phyloP scores from a whole-genome alignment of 2,329 filamentous ascomycete species.

The Trichoderma atrobrunneum region DNA sequence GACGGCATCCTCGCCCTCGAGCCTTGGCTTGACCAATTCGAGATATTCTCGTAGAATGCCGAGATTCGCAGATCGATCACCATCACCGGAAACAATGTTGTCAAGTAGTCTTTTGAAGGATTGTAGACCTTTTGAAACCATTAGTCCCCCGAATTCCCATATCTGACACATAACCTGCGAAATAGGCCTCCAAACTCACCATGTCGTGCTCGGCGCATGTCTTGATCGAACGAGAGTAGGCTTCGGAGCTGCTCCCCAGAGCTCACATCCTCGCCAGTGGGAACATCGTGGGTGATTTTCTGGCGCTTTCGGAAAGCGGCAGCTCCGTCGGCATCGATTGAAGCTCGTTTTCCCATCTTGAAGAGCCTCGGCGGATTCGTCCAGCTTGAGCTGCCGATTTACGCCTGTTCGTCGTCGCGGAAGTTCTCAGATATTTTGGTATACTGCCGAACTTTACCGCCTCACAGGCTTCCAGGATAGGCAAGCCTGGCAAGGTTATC shows the following conservation, averaged over 20 bases:
- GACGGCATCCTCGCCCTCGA: constrained; percentile 47
- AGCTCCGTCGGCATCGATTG: constrained; percentile 39
- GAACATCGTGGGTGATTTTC: constrained; percentile 55
- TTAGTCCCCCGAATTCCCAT: background rate
- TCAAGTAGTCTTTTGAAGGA: constrained; percentile 72
- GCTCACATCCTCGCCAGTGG: constrained; percentile 59
- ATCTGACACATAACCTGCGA: background rate
- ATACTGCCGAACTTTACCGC: constrained; percentile 37
- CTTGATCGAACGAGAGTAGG: constrained; percentile 69
- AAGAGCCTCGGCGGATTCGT: constrained; percentile 15
- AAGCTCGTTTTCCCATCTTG: constrained; percentile 46
- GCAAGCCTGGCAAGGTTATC: constrained; percentile 9
- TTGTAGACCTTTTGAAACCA: constrained; percentile 51
- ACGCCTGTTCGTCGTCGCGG: background rate
- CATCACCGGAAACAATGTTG: constrained; percentile 52
- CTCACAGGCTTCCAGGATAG: constrained; percentile 29
- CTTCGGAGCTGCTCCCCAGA: constrained; percentile 65
- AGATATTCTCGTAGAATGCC: constrained; percentile 69
- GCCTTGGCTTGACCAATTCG: constrained; percentile 49
- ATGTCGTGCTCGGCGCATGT: constrained; percentile 64
- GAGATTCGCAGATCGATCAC: constrained; percentile 41
- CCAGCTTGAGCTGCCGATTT: constrained; percentile 16
- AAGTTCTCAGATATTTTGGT: constrained; percentile 32
- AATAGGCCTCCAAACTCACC: constrained; percentile 40
- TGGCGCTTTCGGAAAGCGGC: constrained; percentile 50